Conservation (phyloP, 305 asterid genomes). For the Coffea humblotiana region DNA sequence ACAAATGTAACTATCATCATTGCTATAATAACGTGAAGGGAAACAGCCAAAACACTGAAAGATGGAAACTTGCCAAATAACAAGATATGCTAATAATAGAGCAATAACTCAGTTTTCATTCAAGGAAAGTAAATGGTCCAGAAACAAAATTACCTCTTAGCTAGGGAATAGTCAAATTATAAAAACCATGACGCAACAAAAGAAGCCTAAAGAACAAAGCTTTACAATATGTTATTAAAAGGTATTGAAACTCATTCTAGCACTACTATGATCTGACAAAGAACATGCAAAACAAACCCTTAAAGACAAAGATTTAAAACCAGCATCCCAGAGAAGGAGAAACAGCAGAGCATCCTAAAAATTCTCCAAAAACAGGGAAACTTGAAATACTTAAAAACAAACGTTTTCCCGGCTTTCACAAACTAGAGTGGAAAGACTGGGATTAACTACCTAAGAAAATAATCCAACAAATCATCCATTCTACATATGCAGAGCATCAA, state of each 20-base stretch:
- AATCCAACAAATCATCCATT: background rate
- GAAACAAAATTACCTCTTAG: background rate
- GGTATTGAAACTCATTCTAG: background rate
- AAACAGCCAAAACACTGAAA: background rate
- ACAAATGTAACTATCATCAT: background rate
- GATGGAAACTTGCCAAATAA: background rate
- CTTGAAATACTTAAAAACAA: background rate
- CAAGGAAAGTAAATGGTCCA: background rate
- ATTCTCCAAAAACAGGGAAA: background rate
- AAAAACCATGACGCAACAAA: background rate
- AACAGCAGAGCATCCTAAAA: slow-evolving; percentile 1
- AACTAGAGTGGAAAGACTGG: background rate
- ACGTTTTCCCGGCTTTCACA: background rate
- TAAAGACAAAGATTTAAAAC: background rate
- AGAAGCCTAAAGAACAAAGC: background rate
- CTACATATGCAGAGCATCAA: background rate
- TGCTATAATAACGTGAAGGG: background rate
- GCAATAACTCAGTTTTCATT: no score
- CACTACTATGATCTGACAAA: background rate
- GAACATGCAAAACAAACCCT: background rate
- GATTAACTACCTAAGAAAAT: background rate
- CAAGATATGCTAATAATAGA: no score
- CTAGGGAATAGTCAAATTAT: background rate
- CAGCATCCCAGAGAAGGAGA: background rate
- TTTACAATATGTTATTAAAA: background rate